These are phyloP conservation scores for Brassica incana DNA, from an alignment of 345 rosid genomes.

Conservation along the genomic window DNA sequence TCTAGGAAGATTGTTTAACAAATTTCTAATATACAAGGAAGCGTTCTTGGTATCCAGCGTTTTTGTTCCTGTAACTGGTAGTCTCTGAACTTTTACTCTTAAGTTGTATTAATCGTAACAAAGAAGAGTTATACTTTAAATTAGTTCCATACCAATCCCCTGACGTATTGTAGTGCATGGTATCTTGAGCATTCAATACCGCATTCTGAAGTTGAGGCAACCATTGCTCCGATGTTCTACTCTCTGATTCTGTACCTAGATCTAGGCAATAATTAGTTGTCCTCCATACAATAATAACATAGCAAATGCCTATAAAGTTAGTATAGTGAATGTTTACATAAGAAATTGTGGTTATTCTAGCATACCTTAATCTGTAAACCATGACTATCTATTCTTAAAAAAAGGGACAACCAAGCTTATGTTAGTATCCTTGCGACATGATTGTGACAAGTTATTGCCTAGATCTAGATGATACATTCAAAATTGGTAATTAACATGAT, in stretches of 20 bases:
- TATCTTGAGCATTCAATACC: slow-evolving; percentile 65
- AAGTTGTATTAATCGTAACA: neutral
- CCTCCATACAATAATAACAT: slow-evolving; percentile 44
- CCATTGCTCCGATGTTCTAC: slow-evolving; percentile 68
- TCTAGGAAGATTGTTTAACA: too few species aligned
- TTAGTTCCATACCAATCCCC: slow-evolving; percentile 70
- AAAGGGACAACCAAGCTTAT: too few species aligned
- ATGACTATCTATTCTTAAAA: too few species aligned
- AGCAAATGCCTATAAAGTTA: slow-evolving; percentile 11
- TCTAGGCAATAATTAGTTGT: slow-evolving; percentile 68
- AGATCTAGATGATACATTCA: too few species aligned
- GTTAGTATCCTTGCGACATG: too few species aligned
- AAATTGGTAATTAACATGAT: too few species aligned
- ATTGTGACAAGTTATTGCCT: too few species aligned
- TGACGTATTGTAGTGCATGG: slow-evolving; percentile 74
- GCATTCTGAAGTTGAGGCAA: slow-evolving; percentile 78
- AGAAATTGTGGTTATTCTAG: neutral
- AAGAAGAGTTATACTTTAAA: neutral
- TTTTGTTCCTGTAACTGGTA: too few species aligned
- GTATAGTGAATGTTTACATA: neutral
- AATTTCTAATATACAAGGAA: too few species aligned
- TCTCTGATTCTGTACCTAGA: slow-evolving; percentile 69
- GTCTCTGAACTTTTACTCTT: too few species aligned
- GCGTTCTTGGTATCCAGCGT: too few species aligned
- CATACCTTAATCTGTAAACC: too few species aligned